Percentiles rank a stretch among this genome's conserved stretches.
phyloP scores from a whole-genome alignment of 306 rosid species.

The Ormosia semicastrata region DNA sequence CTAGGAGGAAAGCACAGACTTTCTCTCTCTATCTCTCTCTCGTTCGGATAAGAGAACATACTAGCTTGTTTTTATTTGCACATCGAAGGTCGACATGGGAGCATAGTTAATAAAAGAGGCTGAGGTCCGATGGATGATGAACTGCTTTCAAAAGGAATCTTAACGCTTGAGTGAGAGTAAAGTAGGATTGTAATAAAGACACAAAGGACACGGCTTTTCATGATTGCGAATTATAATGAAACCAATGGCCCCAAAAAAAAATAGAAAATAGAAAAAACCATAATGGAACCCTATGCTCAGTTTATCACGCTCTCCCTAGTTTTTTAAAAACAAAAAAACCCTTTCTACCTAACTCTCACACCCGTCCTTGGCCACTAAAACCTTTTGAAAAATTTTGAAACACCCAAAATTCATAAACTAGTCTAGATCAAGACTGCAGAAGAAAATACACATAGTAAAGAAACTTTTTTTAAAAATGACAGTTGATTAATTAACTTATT shows the following conservation, averaged over 20 bases:
- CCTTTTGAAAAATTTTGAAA: constrained; percentile 3
- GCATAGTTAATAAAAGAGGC: constrained; percentile 36
- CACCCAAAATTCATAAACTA: constrained; percentile 9
- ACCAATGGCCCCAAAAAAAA: constrained; percentile 22
- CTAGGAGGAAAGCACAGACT: constrained; percentile 27
- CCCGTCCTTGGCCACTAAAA: not conserved
- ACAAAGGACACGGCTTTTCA: constrained; percentile 49
- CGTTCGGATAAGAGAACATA: not conserved
- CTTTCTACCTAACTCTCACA: not conserved
- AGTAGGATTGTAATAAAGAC: constrained; percentile 35
- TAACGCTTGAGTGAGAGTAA: constrained; percentile 37
- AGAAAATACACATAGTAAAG: not conserved
- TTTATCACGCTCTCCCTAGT: not conserved
- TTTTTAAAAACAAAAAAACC: not conserved
- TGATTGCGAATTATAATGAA: constrained; percentile 40
- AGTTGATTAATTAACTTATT: not conserved
- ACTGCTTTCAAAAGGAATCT: constrained; percentile 43
- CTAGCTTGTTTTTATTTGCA: not conserved
- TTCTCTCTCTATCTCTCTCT: not conserved
- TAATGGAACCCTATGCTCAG: constrained; percentile 41
- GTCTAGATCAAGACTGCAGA: constrained; percentile 28
- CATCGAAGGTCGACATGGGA: constrained; percentile 10
- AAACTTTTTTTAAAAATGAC: not conserved
- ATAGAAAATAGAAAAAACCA: too few relatives aligned
- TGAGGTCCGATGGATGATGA: constrained; percentile 28